phyloP scores from a whole-genome alignment of 345 rosid genomes.

The Gossypium rotundifolium region DNA sequence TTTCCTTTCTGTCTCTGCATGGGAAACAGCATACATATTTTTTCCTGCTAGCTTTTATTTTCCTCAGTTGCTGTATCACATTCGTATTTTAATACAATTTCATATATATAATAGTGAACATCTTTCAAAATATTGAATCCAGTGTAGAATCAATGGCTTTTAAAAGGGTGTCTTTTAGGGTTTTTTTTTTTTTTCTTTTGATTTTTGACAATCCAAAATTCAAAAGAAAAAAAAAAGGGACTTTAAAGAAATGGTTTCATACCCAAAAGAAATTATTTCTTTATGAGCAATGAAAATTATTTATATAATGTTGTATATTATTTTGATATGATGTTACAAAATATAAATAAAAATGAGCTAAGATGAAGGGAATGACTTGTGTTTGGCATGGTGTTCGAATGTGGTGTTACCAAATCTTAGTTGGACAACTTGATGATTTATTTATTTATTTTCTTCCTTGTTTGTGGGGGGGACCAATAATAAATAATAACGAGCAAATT shows the following conservation, averaged over 20 bases:
- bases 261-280: too few species aligned
- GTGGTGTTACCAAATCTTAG: constrained; percentile 9
- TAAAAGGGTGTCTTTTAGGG: not conserved
- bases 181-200: too few species aligned
- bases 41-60: not conserved
- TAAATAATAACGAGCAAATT: not conserved
- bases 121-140: not conserved
- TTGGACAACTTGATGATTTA: not conserved
- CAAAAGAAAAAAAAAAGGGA: not conserved
- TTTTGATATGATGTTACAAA: too few species aligned
- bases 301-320: too few species aligned
- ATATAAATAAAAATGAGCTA: too few species aligned
- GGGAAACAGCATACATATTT: constrained; percentile 12
- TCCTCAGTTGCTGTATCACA: not conserved
- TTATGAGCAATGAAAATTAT: not conserved
- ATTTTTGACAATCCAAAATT: not conserved
- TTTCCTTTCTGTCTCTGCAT: constrained; percentile 9
- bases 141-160: not conserved
- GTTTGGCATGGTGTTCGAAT: not conserved
- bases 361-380: not conserved
- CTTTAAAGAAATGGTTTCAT: not conserved
- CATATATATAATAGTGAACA: not conserved
- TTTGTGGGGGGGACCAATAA: constrained; percentile 14
- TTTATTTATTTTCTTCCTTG: not conserved
- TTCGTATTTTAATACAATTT: not conserved